Evolutionary conservation across 179 eudicot species (phyloP), one percentile per base, ranked within the genome.

Genomic region (Spinacia oleracea): DNA sequence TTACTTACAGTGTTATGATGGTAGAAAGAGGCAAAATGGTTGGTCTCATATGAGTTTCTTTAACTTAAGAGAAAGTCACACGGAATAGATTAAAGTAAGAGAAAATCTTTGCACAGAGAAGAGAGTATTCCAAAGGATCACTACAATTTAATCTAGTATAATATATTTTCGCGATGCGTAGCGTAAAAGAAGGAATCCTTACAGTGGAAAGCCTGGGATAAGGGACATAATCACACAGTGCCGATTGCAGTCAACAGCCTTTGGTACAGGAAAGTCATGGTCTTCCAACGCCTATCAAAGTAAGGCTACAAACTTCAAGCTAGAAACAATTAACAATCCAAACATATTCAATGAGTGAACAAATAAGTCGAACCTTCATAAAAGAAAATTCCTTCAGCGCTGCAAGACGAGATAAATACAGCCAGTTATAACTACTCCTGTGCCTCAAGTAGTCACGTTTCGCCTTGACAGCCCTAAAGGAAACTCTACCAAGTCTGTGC

Each of bases 191-290:
- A 71, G 16, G 82, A 75, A 70, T 34, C 73, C 97, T 88, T 91
- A 94, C 98, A 96, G 97, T 65, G 99, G 97, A 85, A 90, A 96
- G 76, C 98, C 99, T 83, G 85, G 89, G 82, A 96, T 87, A 78
- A 93, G 97, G 34, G 98, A 93, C 99, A 96, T 96, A 80, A 96
- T 60, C 83, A 96, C 97, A 80, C 99, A 96, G 87, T 96, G 98
- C 10, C 99, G 84, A 86, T 93, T 96, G 86, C 99, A 93, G 75
- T 91, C 97, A 82, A 96, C 89, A 23, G 99, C 98, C 81, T 91
- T 83, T 70, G 99, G 99, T 69, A 96, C 98, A 21, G 99, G 96
- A 79, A 93, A 93, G 67, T 87, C 94, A 80, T 93, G 97, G 71
- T 93, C 94, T 84, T 88, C 89, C 87, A 96, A 82, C 21, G 98